Percentiles rank a stretch among this genome's conserved stretches.
Evolutionary conservation across 495 filamentous ascomycete species (phyloP).

Genomic region (Astrothelium macrocarpum): DNA sequence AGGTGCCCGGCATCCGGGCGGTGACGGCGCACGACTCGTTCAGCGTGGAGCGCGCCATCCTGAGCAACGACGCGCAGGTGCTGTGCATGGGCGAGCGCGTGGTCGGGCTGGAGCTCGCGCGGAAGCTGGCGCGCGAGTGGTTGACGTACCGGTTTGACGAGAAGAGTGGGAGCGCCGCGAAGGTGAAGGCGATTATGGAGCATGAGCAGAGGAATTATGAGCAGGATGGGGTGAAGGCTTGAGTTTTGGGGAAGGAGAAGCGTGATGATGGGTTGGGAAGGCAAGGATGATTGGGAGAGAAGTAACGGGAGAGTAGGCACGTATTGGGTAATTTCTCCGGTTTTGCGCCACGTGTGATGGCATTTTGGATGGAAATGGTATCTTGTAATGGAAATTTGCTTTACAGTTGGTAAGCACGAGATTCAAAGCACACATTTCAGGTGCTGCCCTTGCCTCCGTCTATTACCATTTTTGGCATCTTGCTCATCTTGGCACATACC

Average conservation of each 20-base stretch:
- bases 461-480: not conserved
- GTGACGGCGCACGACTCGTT: conserved; percentile 84
- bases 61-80: conserved; percentile 82
- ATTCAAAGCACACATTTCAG: not conserved
- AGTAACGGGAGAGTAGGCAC: not conserved
- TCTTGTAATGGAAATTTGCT: not conserved
- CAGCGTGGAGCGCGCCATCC: conserved; percentile 67
- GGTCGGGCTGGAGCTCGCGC: conserved; percentile 68
- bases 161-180: conserved; percentile 58
- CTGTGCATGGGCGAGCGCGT: conserved; percentile 83
- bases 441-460: not conserved
- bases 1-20: conserved; percentile 72
- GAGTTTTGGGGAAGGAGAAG: not conserved
- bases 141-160: conserved; percentile 73
- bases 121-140: conserved; percentile 71
- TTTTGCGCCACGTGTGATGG: not conserved
- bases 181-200: conserved; percentile 65
- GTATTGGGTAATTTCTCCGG: not conserved
- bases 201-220: conserved; percentile 51
- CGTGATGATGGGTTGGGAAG: not conserved
- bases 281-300: not conserved
- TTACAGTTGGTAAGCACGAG: not conserved
- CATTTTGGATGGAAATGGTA: not conserved
- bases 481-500: not conserved
- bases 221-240: not conserved